Base-by-base conservation (phyloP, 306 rosid genomes). In the Lithocarpus polystachyus region DNA sequence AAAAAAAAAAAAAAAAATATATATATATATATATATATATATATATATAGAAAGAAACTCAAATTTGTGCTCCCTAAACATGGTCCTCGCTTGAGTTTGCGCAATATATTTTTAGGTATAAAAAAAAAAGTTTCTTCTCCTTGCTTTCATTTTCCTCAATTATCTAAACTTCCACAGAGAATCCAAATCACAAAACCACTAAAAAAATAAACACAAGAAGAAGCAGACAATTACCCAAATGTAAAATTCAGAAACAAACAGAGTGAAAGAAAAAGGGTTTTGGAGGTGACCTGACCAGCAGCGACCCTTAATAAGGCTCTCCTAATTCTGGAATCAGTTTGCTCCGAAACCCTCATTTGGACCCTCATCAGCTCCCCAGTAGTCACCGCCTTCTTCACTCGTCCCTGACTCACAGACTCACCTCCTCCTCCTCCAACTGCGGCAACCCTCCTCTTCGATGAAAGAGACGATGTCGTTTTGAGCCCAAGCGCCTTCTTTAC, bases 271-370 rank as follows among this genome's bases (percentile, higher is more conserved):
- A 37, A 37, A 37, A 37, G 45, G 45, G 45, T 0, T 8, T 40
- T 40, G 45, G 3, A 40, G 45, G 11, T 40, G 24, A 95, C 99
- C 98, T 95, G 97, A 40, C 97, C 92, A 26, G 99, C 94, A 80
- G 96, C 93, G 22, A 95, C 89, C 82, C 97, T 85, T 67, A 95
- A 82, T 1, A 95, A 82, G 24, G 92, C 98, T 79, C 99, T 83
- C 57, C 97, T 77, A 82, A 95, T 87, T 67, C 98, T 86, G 37
- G 92, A 79, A 85, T 95, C 97, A 26, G 88, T 86, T 84, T 89
- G 94, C 82, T 95, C 99, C 79, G 95, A 85, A 79, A 92, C 86
- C 81, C 83, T 89, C 98, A 95, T 89, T 91, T 95, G 99, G 56
- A 88, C 67, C 82, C 97, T 88, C 75, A 92, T 82, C 76, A 95